Percentiles rank a stretch among this genome's conserved stretches.
Evolutionary conservation across 202 grass and related monocot species (phyloP).

Genomic region (Elaeis oleifera): DNA sequence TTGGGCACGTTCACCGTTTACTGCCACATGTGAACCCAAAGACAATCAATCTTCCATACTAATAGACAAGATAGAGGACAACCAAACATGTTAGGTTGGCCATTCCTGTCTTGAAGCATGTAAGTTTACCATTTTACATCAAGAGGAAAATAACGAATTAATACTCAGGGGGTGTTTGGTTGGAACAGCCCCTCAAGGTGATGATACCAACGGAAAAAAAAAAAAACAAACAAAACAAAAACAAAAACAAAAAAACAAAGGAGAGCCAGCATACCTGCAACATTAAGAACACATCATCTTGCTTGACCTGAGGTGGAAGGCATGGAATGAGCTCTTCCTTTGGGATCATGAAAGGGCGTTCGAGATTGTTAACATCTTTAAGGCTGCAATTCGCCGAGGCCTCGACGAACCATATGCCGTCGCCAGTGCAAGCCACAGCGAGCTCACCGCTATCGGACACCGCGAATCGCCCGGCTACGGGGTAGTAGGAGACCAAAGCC

Average conservation of each 20-base stretch:
- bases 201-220: no score
- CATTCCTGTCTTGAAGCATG: no score
- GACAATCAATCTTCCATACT: no score
- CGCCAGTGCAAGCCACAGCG: not conserved
- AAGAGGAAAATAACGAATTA: no score
- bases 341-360: not conserved
- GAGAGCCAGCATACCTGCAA: not conserved
- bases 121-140: no score
- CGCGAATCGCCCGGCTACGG: not conserved
- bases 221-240: no score
- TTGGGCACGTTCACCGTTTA: no score
- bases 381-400: not conserved
- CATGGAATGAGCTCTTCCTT: conserved; percentile 11
- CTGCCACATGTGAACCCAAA: no score
- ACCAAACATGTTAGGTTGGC: no score
- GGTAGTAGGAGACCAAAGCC: conserved; percentile 10
- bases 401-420: conserved; percentile 10
- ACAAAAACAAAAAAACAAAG: not conserved
- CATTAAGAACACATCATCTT: conserved; percentile 8
- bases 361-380: conserved; percentile 1
- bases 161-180: no score
- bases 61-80: no score
- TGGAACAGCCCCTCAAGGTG: no score
- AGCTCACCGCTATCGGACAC: not conserved
- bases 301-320: not conserved